Percentiles rank a stretch among this genome's conserved stretches.
Conservation (phyloP, 768 basidiomycete species). For the Hemileccinum impolitum region DNA sequence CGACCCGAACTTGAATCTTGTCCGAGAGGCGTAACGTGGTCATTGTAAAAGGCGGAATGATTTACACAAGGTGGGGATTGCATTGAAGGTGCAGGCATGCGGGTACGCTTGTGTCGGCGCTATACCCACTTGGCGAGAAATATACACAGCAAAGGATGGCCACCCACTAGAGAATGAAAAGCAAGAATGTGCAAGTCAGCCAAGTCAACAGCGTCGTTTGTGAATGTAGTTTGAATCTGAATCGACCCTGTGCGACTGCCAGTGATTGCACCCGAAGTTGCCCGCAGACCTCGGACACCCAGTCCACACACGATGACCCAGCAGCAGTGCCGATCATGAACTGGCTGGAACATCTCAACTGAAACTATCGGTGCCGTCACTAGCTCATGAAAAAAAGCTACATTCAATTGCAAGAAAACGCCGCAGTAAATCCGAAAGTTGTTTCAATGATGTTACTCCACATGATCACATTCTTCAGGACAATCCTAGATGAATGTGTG, state of each 20-base stretch:
- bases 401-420: too few relatives aligned
- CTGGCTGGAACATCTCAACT: background rate
- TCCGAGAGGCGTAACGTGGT: conserved; percentile 3
- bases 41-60: conserved; percentile 17
- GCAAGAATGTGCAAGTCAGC: background rate
- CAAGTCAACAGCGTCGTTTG: conserved; percentile 13
- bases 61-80: conserved; percentile 13
- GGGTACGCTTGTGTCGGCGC: conserved; percentile 8
- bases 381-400: too few relatives aligned
- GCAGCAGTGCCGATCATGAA: background rate
- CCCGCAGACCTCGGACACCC: conserved; percentile 16
- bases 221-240: conserved; percentile 13
- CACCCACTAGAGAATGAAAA: conserved; percentile 18
- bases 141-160: conserved; percentile 21
- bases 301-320: background rate
- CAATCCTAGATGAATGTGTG: too few relatives aligned
- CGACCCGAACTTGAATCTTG: conserved; percentile 5
- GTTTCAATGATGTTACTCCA: background rate
- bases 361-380: too few relatives aligned
- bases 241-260: conserved; percentile 5
- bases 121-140: conserved; percentile 1
- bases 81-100: conserved; percentile 21
- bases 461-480: too few relatives aligned
- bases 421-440: too few relatives aligned
- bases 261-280: conserved; percentile 7